Conservation (phyloP, 495 filamentous ascomycete species). For the Lichenothelia convexa region DNA sequence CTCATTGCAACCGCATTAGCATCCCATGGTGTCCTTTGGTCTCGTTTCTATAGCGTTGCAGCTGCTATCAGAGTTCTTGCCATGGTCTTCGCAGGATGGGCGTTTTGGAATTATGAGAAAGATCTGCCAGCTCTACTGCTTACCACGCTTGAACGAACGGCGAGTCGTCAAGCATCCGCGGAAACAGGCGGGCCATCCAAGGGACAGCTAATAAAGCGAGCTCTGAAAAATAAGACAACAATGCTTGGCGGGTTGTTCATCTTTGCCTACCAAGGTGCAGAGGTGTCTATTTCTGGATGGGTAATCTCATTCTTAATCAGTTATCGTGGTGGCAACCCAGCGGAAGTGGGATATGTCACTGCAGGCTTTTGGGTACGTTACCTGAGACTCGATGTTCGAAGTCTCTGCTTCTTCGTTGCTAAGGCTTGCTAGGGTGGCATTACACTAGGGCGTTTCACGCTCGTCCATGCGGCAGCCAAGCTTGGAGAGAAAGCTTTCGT, state of each 20-base stretch:
- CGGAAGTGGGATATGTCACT: constrained; percentile 59
- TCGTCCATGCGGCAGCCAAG: constrained; percentile 41
- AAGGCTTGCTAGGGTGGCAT: constrained; percentile 31
- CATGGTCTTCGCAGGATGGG: constrained; percentile 31
- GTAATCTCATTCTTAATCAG: constrained; percentile 62
- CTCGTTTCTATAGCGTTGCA: constrained; percentile 39
- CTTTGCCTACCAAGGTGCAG: constrained; percentile 66
- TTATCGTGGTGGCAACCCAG: constrained; percentile 45
- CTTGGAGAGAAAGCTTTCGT: constrained; percentile 55
- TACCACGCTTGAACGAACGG: constrained; percentile 22
- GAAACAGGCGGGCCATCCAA: constrained; percentile 11
- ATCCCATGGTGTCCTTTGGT: constrained; percentile 32
- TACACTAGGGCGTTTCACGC: constrained; percentile 49
- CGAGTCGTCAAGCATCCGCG: constrained; percentile 9
- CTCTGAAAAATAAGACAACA: constrained; percentile 40
- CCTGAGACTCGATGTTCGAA: no score
- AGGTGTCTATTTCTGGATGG: constrained; percentile 63
- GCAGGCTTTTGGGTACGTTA: constrained; percentile 54
- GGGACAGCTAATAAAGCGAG: constrained; percentile 21
- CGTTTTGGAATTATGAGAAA: constrained; percentile 40
- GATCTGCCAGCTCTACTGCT: constrained; percentile 24
- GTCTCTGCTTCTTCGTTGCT: no score
- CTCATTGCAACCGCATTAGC: constrained; percentile 52
- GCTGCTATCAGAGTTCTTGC: constrained; percentile 32
- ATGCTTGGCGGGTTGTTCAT: constrained; percentile 58